Base-by-base conservation (phyloP, 2,329 filamentous ascomycete species). In the Hymenoscyphus scutula region DNA sequence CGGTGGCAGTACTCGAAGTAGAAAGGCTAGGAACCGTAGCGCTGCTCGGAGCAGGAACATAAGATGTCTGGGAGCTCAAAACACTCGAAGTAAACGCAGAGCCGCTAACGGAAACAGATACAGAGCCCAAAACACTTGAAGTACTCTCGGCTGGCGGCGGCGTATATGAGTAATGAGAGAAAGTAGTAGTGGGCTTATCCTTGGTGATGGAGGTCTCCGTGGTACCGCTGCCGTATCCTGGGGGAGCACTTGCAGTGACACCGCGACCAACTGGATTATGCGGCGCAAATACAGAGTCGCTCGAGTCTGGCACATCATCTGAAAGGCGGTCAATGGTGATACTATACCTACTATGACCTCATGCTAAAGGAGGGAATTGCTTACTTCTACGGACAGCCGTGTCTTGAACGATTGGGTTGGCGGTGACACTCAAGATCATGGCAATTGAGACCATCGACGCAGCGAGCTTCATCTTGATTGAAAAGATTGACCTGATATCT, bases 371-470 rank as follows among this genome's bases (percentile, higher is more conserved):
- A 34, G 10, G 32, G 32, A 13, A 13, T 34, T 34, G 32, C 32
- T 34, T 34, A 34, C 32, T 34, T 34, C 32, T 34, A 34, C 32
- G 32, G 32, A 8, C 32, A 8, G 32, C 51, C 19, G 51, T 11
- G 30, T 27, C 51, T 29, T 32, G 32, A 45, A 17, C 56, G 19
- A 48, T 23, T 13, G 37, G 56, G 29, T 41, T 41, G 13, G 34
- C 56, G 17, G 19, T 45, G 5, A 23, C 56, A 15, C 34, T 27
- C 37, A 58, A 23, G 23, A 58, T 58, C 56, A 58, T 58, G 11
- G 56, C 56, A 10, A 58, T 29, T 19, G 34, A 17, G 56, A 58
- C 34, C 5, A 27, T 37, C 11, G 23, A 23, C 5, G 56, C 25
- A 13, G 11, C 17, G 34, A 45, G 25, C 37, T 41, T 58, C 56